These are phyloP conservation scores for Solanum hybrid DNA, from an alignment of 305 asterid genomes.

Conservation along the genomic window DNA sequence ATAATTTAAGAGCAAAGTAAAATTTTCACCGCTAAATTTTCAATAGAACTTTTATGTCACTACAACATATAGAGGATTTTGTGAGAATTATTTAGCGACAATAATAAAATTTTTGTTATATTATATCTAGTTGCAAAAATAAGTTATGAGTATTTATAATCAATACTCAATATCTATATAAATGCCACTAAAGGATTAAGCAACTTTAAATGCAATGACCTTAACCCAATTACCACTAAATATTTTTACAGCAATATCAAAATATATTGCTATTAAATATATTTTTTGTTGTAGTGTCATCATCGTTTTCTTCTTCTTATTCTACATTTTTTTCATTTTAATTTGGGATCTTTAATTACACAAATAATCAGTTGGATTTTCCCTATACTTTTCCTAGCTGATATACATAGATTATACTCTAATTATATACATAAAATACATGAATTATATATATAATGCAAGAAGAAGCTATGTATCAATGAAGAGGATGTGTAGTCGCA, in stretches of 20 bases:
- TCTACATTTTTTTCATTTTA: not conserved
- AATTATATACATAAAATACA: not conserved
- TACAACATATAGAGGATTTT: not conserved
- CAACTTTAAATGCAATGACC: not conserved
- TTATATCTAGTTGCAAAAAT: too few species aligned
- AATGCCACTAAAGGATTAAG: not conserved
- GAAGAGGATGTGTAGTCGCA: not conserved
- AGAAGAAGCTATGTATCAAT: too few species aligned
- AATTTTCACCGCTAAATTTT: not conserved
- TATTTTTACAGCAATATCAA: too few species aligned
- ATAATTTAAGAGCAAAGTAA: not conserved
- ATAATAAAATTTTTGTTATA: too few species aligned
- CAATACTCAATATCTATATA: not conserved
- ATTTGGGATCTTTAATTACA: not conserved
- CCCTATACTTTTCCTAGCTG: not conserved
- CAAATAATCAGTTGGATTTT: not conserved
- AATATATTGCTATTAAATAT: not conserved
- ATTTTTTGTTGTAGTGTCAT: not conserved
- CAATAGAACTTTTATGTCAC: not conserved
- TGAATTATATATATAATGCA: too few species aligned
- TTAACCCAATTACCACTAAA: not conserved
- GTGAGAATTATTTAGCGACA: not conserved
- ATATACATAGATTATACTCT: not conserved
- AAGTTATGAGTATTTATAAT: too few species aligned
- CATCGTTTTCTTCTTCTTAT: not conserved